Evolutionary conservation across 768 basidiomycete species (phyloP).

Genomic region (Chlorophyllum brunneum): DNA sequence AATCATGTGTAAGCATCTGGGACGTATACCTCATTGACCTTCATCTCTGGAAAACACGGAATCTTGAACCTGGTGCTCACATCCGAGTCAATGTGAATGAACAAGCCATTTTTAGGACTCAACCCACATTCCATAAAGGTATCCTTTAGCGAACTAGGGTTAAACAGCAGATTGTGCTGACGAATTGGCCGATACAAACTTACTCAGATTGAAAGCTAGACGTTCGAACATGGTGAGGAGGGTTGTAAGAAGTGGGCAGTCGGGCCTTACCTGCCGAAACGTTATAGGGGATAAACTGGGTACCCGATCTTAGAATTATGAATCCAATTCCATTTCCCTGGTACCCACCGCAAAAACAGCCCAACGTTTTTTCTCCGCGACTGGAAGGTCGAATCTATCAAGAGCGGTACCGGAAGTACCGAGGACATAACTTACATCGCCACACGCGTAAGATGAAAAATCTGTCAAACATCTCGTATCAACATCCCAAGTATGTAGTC

Average conservation of each 20-base stretch:
- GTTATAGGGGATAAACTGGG: constrained; percentile 1
- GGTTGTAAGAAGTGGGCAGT: too few relatives aligned
- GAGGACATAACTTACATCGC: constrained; percentile 8
- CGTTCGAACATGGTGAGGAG: too few relatives aligned
- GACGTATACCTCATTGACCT: background rate
- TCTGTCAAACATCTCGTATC: background rate
- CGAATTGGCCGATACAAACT: too few relatives aligned
- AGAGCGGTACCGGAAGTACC: too few relatives aligned
- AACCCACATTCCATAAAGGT: background rate
- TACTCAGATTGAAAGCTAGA: too few relatives aligned
- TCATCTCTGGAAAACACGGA: background rate
- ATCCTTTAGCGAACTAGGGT: background rate
- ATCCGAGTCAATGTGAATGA: background rate
- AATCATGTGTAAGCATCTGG: background rate
- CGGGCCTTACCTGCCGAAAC: background rate
- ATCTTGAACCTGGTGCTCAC: background rate
- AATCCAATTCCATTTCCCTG: too few relatives aligned
- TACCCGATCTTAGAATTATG: too few relatives aligned
- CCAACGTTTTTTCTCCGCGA: background rate
- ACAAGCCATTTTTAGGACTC: too few relatives aligned
- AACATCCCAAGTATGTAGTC: too few relatives aligned
- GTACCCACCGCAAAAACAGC: background rate
- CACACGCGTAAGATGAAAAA: constrained; percentile 8
- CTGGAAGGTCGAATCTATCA: too few relatives aligned
- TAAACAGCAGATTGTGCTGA: too few relatives aligned